phyloP scores from a whole-genome alignment of 2,329 filamentous ascomycete genomes.

The Celoporthe dispersa region DNA sequence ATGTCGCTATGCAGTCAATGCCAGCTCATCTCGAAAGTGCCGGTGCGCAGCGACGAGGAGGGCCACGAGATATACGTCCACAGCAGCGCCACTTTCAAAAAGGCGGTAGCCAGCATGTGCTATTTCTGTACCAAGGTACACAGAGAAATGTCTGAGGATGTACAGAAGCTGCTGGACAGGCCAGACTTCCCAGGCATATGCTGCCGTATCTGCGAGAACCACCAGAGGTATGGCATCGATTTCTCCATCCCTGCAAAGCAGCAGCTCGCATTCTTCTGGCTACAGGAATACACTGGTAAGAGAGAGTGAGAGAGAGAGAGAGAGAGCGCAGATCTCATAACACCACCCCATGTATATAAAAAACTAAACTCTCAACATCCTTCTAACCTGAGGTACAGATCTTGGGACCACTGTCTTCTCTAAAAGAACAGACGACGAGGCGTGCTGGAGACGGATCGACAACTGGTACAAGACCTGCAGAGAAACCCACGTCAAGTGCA shows the following conservation, averaged over 20 bases:
- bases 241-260: not conserved
- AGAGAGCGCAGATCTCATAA: not conserved
- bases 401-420: not conserved
- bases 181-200: not conserved
- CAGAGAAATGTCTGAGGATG: not conserved
- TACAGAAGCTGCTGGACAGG: not conserved
- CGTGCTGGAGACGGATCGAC: slow-evolving; percentile 8
- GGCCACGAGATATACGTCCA: not conserved
- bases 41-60: slow-evolving; percentile 3
- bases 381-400: not conserved
- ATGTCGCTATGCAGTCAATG: slow-evolving; percentile 11
- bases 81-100: not conserved
- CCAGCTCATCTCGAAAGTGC: slow-evolving; percentile 1
- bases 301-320: not conserved
- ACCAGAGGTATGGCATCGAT: slow-evolving; percentile 3
- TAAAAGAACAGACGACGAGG: not conserved
- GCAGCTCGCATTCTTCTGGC: slow-evolving; percentile 7
- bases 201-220: slow-evolving; percentile 5
- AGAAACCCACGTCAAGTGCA: not conserved
- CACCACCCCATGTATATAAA: not conserved
- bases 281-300: slow-evolving; percentile 1
- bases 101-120: not conserved
- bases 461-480: slow-evolving; percentile 3
- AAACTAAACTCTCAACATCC: not conserved
- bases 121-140: slow-evolving; percentile 14